Conservation (phyloP, 2,329 filamentous ascomycete genomes). For the Capronia coronata region DNA sequence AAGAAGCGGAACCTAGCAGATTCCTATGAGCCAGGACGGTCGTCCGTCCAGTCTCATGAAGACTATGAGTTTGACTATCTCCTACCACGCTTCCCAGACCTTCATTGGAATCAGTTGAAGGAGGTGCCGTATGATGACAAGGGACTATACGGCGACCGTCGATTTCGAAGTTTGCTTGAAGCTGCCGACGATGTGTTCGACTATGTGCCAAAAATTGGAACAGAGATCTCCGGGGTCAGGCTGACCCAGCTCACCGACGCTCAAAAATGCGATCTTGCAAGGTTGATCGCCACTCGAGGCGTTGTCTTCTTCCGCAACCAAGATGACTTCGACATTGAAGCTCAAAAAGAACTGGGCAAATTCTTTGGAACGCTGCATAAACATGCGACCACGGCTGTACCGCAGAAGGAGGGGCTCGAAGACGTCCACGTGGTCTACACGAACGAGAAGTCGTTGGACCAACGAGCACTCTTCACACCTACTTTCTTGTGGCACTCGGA, state of each 20-base stretch:
- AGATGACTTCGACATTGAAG: conserved; percentile 42
- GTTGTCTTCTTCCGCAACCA: conserved; percentile 66
- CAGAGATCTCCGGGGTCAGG: conserved; percentile 41
- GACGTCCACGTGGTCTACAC: conserved; percentile 59
- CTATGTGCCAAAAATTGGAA: conserved; percentile 33
- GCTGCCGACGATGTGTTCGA: conserved; percentile 52
- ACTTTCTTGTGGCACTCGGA: conserved; percentile 54
- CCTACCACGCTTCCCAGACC: conserved; percentile 47
- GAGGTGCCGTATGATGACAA: conserved; percentile 49
- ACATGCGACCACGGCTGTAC: conserved; percentile 50
- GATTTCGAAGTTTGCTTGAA: conserved; percentile 49
- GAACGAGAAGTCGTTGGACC: conserved; percentile 48
- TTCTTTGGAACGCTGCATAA: conserved; percentile 56
- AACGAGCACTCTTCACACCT: conserved; percentile 50
- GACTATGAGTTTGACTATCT: conserved; percentile 50
- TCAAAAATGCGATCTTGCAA: conserved; percentile 59
- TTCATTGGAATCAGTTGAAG: conserved; percentile 47
- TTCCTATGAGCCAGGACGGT: conserved; percentile 45
- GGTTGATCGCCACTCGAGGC: conserved; percentile 61
- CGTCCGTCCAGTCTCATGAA: conserved; percentile 40
- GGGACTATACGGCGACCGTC: conserved; percentile 48
- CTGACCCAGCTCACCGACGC: conserved; percentile 50
- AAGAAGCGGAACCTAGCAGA: conserved; percentile 3
- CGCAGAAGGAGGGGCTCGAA: conserved; percentile 40
- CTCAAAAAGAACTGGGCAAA: conserved; percentile 59